Base-by-base conservation (phyloP, 2,329 filamentous ascomycete species). In the Colletotrichum spinosum region DNA sequence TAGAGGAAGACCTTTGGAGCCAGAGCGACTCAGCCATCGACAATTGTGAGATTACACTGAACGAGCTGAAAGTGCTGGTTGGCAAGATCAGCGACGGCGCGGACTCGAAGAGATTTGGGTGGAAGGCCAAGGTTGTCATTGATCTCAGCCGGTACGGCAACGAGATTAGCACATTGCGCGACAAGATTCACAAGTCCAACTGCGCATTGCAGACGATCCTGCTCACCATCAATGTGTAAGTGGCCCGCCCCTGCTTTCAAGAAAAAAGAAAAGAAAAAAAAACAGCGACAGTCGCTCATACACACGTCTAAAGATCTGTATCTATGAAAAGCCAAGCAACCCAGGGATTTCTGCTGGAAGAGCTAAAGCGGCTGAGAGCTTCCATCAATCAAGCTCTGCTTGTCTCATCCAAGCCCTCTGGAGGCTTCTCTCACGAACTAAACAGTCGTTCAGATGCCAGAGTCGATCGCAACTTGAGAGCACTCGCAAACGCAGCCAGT, bases 121-220 rank as follows among this genome's bases (percentile, higher is more conserved):
- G 68, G 67, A 63, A 59, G 13, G 45, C 65, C 1, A 60, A 53
- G 11, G 65, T 55, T 2, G 62, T 65, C 17, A 52, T 70, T 10
- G 65, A 71, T 12, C 55, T 72, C 45, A 68, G 59, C 13, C 45
- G 67, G 4, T 62, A 70, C 42, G 65, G 69, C 25, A 46, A 42
- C 38, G 70, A 70, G 1, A 52, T 74, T 8, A 51, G 59, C 10
- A 60, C 65, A 0, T 70, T 70, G 50, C 67, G 68, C 10, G 73
- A 74, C 61, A 72, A 69, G 52, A 69, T 74, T 38, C 68, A 71
- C 51, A 70, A 73, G 56, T 54, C 69, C 11, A 74, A 73, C 17
- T 70, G 67, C 46, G 71, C 71, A 3, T 55, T 74, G 42, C 72
- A 74, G 55, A 74, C 72, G 2, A 72, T 73, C 48, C 58, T 73